Base-by-base conservation (phyloP, 495 filamentous ascomycete species). In the Pseudoneurospora amorphoporcata region DNA sequence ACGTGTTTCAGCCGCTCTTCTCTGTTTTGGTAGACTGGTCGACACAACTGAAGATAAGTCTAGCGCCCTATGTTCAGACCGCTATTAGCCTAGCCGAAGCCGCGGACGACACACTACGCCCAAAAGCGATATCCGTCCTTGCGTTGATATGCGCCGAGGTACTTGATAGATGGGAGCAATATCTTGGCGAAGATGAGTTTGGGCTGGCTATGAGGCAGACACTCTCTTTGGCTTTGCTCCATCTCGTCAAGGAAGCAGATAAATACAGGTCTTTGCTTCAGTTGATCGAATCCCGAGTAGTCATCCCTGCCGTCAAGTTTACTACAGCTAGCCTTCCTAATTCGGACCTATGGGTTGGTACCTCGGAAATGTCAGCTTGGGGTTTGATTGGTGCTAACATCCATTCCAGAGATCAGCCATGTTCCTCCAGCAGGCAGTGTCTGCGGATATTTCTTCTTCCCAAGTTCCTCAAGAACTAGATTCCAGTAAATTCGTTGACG, bases 221-320 rank as follows among this genome's bases (percentile, higher is more conserved):
- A 0, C 43, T 83, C 12, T 79, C 77, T 38, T 47, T 72, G 17
- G 79, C 81, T 23, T 45, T 84, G 39, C 42, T 78, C 43, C 79
- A 78, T 19, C 74, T 85, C 14, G 79, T 82, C 3, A 76, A 78
- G 35, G 75, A 75, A 39, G 77, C 78, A 8, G 61, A 77, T 9
- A 69, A 71, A 1, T 80, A 79, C 23, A 74, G 74, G 17, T 76
- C 82, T 23, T 77, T 79, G 19, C 80, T 79, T 5, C 76, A 75
- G 32, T 79, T 84, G 29, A 71, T 80, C 35, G 68, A 73, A 17
- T 83, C 78, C 4, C 79, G 78, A 16, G 74, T 85, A 8, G 70
- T 81, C 14, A 72, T 75, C 1, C 75, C 71, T 3, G 69, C 79
- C 6, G 29, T 65, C 29, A 65, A 17, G 35, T 17, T 35, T 29